Base-by-base conservation (phyloP, 2,329 filamentous ascomycete genomes). In the Ceratocystis papillata region DNA sequence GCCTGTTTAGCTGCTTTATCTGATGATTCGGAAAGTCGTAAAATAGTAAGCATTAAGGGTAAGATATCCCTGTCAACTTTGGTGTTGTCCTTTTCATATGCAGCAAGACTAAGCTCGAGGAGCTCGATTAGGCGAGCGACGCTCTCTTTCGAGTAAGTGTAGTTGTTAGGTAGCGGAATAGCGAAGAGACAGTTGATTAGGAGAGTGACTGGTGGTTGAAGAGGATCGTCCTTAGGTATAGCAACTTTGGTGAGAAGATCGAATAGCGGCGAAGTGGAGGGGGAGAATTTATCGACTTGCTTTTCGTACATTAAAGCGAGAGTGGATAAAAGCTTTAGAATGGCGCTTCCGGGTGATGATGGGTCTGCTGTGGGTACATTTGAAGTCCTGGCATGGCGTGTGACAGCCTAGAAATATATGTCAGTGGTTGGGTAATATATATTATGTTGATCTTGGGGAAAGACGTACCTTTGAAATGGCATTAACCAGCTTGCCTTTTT, bases 1-100 rank as follows among this genome's bases (percentile, higher is more conserved):
- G 80, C 79, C 65, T 79, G 75, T 69, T 86, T 82, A 46, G 67
- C 67, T 8, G 61, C 17, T n/a, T 57, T 62, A 28, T 66, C 67
- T 1, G 64, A 61, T 5, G 69, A 67, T 44, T 69, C 66, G 12
- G 68, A 62, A n/a, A 69, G 46, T n/a, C 66, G 64, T 2, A 68
- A 64, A 41, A 69, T 66, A 2, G 66, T 67, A 46, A 69, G 61
- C 30, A 67, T 65, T 1, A 68, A 59, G 30, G 67, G 67, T 12
- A 68, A 53, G 30, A 62, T 48, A 55, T 68, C 64, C 10, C 53
- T 44, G 55, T 68, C 64, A 3, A 68, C 48, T 17, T 66, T 68
- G n/a, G 37, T 44, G 41, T 66, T 53, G 53, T 68, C 64, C 45
- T 68, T 61, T 33, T 44, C 46, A 46, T 68, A 66, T 22, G 61